These are phyloP conservation scores for Penicillium sp. DNA, from an alignment of 2,329 filamentous ascomycete genomes.

Conservation along the genomic window DNA sequence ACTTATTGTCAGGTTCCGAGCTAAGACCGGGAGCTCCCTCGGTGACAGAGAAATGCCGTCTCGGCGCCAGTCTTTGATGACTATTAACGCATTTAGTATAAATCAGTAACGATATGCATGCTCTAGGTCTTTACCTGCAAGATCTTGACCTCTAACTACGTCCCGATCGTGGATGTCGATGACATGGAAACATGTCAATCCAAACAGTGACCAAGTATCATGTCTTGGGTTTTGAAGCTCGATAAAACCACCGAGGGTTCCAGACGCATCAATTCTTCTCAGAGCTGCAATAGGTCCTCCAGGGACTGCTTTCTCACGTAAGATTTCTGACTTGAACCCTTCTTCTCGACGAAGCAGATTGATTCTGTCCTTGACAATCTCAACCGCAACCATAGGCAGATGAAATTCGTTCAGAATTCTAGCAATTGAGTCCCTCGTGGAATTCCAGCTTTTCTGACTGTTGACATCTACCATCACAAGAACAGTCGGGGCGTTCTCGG, in stretches of 20 bases:
- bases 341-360: too few relatives aligned
- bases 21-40: background rate
- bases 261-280: background rate
- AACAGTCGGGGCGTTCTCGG: background rate
- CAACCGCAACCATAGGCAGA: conserved; percentile 1
- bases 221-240: too few relatives aligned
- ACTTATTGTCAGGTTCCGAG: conserved; percentile 1
- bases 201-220: too few relatives aligned
- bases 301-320: too few relatives aligned
- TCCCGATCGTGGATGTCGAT: too few relatives aligned
- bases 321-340: too few relatives aligned
- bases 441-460: conserved; percentile 1
- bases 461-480: background rate
- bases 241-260: background rate
- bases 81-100: too few relatives aligned
- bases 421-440: conserved; percentile 1
- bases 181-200: too few relatives aligned
- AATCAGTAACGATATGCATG: too few relatives aligned
- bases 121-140: too few relatives aligned
- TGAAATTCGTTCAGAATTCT: conserved; percentile 1
- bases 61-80: too few relatives aligned
- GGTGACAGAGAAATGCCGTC: background rate
- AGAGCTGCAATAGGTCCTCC: background rate
- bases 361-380: conserved; percentile 3
- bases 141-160: too few relatives aligned